Conservation (phyloP, 345 rosid species). For the Fremontodendron californicum region DNA sequence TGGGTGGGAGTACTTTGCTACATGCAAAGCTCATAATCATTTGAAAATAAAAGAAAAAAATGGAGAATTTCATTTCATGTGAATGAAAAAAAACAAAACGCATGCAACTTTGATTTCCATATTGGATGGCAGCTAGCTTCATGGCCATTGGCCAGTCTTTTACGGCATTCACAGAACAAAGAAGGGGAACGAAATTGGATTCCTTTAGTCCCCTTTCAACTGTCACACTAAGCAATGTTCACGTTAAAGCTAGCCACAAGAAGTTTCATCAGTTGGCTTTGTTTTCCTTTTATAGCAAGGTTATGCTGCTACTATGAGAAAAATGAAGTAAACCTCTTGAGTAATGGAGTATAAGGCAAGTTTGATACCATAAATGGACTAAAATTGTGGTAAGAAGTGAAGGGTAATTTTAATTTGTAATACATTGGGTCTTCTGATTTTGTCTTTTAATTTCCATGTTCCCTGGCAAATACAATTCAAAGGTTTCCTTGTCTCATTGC, state of each 20-base stretch:
- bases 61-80: not conserved
- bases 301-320: not conserved
- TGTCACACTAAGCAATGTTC: not conserved
- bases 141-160: constrained; percentile 8
- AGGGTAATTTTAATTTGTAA: not conserved
- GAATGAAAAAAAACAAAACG: constrained; percentile 13
- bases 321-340: too few species aligned
- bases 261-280: not conserved
- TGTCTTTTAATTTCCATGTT: not conserved
- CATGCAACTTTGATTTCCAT: constrained; percentile 17
- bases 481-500: not conserved
- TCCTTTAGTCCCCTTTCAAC: not conserved
- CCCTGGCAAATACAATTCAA: not conserved
- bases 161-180: not conserved
- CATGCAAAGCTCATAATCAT: not conserved
- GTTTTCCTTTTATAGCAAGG: not conserved
- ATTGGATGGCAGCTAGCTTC: constrained; percentile 25
- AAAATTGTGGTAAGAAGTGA: not conserved
- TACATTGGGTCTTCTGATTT: not conserved
- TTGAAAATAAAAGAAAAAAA: not conserved
- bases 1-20: constrained; percentile 2
- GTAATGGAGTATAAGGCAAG: not conserved
- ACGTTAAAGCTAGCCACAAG: not conserved
- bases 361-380: too few species aligned
- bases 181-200: not conserved